Percentiles rank a stretch among this genome's conserved stretches.
phyloP scores from a whole-genome alignment of 2,329 filamentous ascomycete genomes.

The Hirsutella thompsonii region DNA sequence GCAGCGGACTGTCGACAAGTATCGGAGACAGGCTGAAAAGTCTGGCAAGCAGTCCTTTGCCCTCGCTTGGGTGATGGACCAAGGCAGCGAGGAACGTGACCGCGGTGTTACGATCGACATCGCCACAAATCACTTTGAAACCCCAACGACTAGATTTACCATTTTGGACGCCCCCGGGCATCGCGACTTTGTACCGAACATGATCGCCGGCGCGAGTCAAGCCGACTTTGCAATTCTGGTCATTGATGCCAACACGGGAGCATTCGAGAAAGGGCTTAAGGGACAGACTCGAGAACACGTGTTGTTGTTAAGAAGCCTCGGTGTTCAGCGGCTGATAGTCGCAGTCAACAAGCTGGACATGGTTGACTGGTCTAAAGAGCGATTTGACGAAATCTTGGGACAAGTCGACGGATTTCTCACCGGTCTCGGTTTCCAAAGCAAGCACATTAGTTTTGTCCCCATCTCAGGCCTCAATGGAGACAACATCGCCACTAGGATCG shows the following conservation, averaged over 20 bases:
- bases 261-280: constrained; percentile 85
- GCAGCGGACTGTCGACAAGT: constrained; percentile 76
- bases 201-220: constrained; percentile 94
- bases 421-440: constrained; percentile 67
- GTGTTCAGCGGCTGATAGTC: constrained; percentile 76
- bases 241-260: constrained; percentile 79
- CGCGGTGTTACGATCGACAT: constrained; percentile 95
- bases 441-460: constrained; percentile 76
- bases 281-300: constrained; percentile 94
- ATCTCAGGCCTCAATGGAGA: constrained; percentile 82
- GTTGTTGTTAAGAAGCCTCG: constrained; percentile 77
- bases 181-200: constrained; percentile 93
- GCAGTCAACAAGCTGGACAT: constrained; percentile 94
- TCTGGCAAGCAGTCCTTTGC: constrained; percentile 94
- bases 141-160: constrained; percentile 74
- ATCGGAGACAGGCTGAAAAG: constrained; percentile 75
- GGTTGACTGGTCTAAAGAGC: constrained; percentile 66
- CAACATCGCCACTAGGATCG: constrained; percentile 57
- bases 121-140: constrained; percentile 89
- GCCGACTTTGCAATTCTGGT: constrained; percentile 93
- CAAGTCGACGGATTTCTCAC: constrained; percentile 75
- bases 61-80: constrained; percentile 92
- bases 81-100: constrained; percentile 75
- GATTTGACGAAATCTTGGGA: constrained; percentile 75
- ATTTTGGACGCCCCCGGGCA: constrained; percentile 94